Evolutionary conservation across 108 stramenopile species (phyloP).

Genomic region (Fragilaria crotonensis): DNA sequence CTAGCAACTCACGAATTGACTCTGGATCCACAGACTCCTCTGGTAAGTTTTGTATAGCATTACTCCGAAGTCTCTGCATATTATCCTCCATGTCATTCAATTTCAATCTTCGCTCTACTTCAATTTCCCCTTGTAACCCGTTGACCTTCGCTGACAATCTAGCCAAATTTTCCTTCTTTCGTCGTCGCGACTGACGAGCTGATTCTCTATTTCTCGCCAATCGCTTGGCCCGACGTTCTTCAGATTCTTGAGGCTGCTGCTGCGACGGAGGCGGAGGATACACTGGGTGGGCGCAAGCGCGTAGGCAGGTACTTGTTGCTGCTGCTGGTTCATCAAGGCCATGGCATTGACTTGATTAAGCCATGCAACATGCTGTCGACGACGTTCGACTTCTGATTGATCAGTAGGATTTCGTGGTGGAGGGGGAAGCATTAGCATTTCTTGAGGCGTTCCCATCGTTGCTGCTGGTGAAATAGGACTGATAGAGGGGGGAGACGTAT

Average conservation of each 20-base stretch:
- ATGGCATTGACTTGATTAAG: conserved; percentile 42
- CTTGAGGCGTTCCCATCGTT: conserved; percentile 51
- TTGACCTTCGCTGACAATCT: conserved; percentile 57
- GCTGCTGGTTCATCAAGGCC: conserved; percentile 23
- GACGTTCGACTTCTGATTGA: not conserved
- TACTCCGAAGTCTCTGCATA: conserved; percentile 8
- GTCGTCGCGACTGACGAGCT: conserved; percentile 63
- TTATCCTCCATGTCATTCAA: conserved; percentile 46
- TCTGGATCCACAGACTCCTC: not conserved
- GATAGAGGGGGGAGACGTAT: not conserved
- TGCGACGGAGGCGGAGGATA: conserved; percentile 4
- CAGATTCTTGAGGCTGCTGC: conserved; percentile 36
- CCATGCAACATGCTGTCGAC: conserved; percentile 43
- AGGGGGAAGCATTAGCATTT: conserved; percentile 74
- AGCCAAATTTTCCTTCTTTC: conserved; percentile 73
- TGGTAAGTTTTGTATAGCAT: conserved; percentile 19
- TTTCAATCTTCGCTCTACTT: conserved; percentile 38
- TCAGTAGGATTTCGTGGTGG: conserved; percentile 16
- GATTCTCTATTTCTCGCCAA: conserved; percentile 83
- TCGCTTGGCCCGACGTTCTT: conserved; percentile 73
- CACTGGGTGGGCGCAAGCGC: conserved; percentile 6
- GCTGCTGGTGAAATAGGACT: conserved; percentile 63
- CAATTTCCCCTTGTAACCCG: conserved; percentile 56
- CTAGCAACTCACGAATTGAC: not conserved
- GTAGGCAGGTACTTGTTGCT: not conserved